Conservation (phyloP, 352 stramenopile species). For the Globisporangium echinulatum region DNA sequence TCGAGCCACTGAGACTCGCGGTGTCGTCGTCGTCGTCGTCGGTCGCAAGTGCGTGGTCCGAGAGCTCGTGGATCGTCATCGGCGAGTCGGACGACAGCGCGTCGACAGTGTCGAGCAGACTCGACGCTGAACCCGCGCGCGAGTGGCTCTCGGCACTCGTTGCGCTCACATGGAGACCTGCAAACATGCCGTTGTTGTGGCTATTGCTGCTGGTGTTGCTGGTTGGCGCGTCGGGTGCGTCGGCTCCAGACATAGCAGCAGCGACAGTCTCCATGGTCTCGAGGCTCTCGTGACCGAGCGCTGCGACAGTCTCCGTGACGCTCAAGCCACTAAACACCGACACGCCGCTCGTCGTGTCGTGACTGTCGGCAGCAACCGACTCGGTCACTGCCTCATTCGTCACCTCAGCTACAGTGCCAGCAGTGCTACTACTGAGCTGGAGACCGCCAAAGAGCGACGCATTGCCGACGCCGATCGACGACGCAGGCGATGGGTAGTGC, state of each 20-base stretch:
- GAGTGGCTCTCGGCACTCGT: constrained; percentile 11
- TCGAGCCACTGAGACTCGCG: constrained; percentile 1
- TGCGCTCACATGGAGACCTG: constrained; percentile 8
- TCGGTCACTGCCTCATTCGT: neutral
- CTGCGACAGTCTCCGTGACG: too few species aligned
- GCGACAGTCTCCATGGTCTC: too few species aligned
- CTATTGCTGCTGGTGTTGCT: neutral
- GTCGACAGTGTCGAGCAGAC: constrained; percentile 7
- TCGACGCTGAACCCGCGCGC: constrained; percentile 12
- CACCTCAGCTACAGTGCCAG: neutral
- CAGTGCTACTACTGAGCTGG: constrained; percentile 1
- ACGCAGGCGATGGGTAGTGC: too few species aligned
- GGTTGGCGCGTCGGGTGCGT: neutral
- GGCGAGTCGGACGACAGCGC: constrained; percentile 19
- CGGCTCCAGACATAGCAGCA: neutral
- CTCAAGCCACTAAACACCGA: too few species aligned
- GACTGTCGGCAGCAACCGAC: neutral
- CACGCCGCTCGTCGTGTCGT: too few species aligned
- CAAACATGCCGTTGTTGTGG: constrained; percentile 7
- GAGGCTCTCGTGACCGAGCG: too few species aligned
- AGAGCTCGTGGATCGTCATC: constrained; percentile 54
- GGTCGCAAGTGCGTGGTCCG: constrained; percentile 18
- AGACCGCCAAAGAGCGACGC: constrained; percentile 32
- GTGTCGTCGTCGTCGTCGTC: constrained; percentile 9
- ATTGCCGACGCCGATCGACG: too few species aligned